Percentiles rank a stretch among this genome's conserved stretches.
These are phyloP conservation scores for Jaapia argillacea DNA, from an alignment of 768 basidiomycete genomes.

Conservation along the genomic window DNA sequence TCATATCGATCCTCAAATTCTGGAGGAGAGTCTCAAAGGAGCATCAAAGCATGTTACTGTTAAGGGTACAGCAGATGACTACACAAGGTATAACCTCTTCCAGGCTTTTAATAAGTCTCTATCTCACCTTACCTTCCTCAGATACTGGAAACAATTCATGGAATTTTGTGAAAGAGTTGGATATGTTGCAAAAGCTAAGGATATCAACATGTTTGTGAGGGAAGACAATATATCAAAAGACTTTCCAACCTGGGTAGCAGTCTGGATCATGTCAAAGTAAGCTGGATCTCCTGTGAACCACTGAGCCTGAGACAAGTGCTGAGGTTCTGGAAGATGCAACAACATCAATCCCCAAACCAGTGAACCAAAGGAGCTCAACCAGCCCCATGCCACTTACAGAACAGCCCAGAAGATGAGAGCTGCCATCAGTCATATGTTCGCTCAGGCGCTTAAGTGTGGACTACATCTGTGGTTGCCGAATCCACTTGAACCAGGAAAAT, in stretches of 20 bases:
- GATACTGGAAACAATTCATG: not conserved
- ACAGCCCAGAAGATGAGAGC: conserved; percentile 15
- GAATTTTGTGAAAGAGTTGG: not conserved
- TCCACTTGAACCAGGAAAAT: conserved; percentile 1
- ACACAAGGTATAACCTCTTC: not conserved
- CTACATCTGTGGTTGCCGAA: conserved; percentile 9
- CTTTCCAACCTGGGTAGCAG: not conserved
- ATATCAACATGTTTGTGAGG: not conserved
- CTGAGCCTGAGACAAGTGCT: not conserved
- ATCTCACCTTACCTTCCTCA: not conserved
- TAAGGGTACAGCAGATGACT: not conserved
- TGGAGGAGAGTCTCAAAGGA: not conserved
- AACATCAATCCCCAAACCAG: conserved; percentile 4
- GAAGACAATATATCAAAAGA: not conserved
- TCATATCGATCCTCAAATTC: not conserved
- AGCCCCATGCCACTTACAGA: conserved; percentile 1
- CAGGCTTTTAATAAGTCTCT: not conserved
- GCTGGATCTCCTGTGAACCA: no score
- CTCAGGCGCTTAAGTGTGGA: conserved; percentile 8
- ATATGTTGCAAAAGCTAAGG: not conserved
- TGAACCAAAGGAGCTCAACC: not conserved
- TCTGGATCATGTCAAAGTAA: conserved; percentile 3
- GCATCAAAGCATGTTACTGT: not conserved
- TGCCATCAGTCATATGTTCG: conserved; percentile 12
- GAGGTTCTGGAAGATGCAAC: not conserved